Evolutionary conservation across 495 filamentous ascomycete genomes (phyloP).

Genomic region (Aspergillus bertholletiae): DNA sequence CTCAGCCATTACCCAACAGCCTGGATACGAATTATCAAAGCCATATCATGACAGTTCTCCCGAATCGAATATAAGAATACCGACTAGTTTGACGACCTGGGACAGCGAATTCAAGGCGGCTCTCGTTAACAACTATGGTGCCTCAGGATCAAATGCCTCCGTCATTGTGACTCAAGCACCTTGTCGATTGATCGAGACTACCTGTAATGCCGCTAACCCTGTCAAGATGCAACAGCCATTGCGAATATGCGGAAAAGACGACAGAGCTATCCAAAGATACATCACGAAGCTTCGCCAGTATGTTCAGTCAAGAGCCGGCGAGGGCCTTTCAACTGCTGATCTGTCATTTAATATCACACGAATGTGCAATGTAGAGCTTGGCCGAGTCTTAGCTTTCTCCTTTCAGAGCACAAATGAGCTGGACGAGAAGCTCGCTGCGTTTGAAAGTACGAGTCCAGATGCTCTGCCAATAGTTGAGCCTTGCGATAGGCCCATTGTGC

Average conservation of each 20-base stretch:
- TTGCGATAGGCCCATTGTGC: too few relatives aligned
- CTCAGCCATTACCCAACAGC: too few relatives aligned
- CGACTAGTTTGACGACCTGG: too few relatives aligned
- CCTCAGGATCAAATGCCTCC: conserved; percentile 34
- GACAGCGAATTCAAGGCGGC: too few relatives aligned
- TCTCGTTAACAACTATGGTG: too few relatives aligned
- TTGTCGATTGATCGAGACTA: too few relatives aligned
- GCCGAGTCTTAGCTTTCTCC: neutral
- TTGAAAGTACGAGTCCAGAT: conserved; percentile 37
- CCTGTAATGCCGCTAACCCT: conserved; percentile 22
- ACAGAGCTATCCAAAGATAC: neutral
- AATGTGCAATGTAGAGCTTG: neutral
- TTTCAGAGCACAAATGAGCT: neutral
- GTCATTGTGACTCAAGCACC: conserved; percentile 20
- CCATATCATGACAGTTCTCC: conserved; percentile 50
- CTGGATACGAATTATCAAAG: too few relatives aligned
- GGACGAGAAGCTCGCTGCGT: neutral
- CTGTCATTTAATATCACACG: neutral
- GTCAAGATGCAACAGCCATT: conserved; percentile 7
- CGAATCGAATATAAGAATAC: conserved; percentile 27
- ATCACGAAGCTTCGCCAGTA: neutral
- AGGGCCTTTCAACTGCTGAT: neutral
- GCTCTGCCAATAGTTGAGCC: neutral
- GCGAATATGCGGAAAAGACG: neutral
- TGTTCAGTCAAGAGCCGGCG: conserved; percentile 3